phyloP scores from a whole-genome alignment of 2,329 filamentous ascomycete species.

The Talaromyces amestolkiae region DNA sequence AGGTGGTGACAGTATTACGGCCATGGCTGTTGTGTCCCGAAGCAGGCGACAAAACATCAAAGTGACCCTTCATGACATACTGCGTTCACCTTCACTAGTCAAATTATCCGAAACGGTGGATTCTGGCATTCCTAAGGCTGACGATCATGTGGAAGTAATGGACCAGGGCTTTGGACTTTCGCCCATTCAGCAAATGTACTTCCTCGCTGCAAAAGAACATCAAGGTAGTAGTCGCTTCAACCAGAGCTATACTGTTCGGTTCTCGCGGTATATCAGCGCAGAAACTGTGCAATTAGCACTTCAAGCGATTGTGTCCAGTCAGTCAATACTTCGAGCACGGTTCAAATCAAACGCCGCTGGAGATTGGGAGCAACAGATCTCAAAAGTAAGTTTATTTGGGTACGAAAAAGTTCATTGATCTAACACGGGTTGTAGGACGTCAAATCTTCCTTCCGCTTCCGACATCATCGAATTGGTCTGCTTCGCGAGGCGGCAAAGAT shows the following conservation, averaged over 20 bases:
- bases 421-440: slow-evolving; percentile 23
- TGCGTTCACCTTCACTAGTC: slow-evolving; percentile 34
- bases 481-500: slow-evolving; percentile 27
- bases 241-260: slow-evolving; percentile 18
- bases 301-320: slow-evolving; percentile 31
- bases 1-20: slow-evolving; percentile 42
- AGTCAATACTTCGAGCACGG: slow-evolving; percentile 26
- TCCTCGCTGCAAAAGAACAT: slow-evolving; percentile 26
- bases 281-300: slow-evolving; percentile 30
- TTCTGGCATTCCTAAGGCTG: slow-evolving; percentile 21
- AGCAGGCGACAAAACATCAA: slow-evolving; percentile 36
- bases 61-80: slow-evolving; percentile 35
- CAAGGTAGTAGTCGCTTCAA: slow-evolving; percentile 24
- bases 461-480: background rate
- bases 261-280: slow-evolving; percentile 26
- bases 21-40: slow-evolving; percentile 40
- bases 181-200: slow-evolving; percentile 36
- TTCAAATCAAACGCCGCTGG: slow-evolving; percentile 3
- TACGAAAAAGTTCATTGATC: background rate
- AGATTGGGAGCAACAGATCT: slow-evolving; percentile 23
- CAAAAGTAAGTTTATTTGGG: slow-evolving; percentile 1
- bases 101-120: slow-evolving; percentile 30
- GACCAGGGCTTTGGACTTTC: slow-evolving; percentile 33
- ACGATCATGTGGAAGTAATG: slow-evolving; percentile 27
- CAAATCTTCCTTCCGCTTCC: slow-evolving; percentile 27